Evolutionary conservation across 345 rosid genomes (phyloP).

Genomic region (Linum trigynum): DNA sequence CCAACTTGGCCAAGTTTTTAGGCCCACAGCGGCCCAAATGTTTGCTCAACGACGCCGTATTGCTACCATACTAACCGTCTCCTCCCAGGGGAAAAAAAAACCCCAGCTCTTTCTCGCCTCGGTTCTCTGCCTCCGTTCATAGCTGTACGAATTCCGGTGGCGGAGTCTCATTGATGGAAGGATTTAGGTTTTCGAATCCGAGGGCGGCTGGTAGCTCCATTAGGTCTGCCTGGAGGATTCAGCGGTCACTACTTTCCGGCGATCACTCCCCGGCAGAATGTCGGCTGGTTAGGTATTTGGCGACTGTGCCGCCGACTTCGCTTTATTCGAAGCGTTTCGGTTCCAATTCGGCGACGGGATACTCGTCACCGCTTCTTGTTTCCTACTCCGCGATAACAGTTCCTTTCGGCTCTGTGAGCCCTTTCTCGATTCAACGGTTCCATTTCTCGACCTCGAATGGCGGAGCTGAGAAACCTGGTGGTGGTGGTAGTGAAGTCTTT

Average conservation of each 20-base stretch:
- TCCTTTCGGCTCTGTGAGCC: slow-evolving; percentile 26
- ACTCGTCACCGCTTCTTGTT: slow-evolving; percentile 15
- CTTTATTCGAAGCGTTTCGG: slow-evolving; percentile 3
- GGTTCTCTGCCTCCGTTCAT: no score
- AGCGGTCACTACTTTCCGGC: slow-evolving; percentile 9
- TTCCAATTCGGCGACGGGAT: slow-evolving; percentile 13
- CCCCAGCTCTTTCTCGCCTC: no score
- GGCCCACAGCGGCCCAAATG: no score
- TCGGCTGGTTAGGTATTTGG: slow-evolving; percentile 11
- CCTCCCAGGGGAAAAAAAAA: no score
- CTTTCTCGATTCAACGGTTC: slow-evolving; percentile 19
- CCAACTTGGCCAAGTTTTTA: no score
- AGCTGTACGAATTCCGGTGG: no score
- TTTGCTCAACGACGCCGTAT: no score
- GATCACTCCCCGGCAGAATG: slow-evolving; percentile 12
- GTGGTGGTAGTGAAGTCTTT: slow-evolving; percentile 12
- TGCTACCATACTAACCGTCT: no score
- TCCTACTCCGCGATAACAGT: slow-evolving; percentile 11
- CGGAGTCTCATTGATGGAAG: slow-evolving; percentile 25
- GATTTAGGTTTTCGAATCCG: slow-evolving; percentile 31
- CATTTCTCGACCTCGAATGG: slow-evolving; percentile 39
- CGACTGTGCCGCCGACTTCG: slow-evolving; percentile 6
- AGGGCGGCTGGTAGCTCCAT: slow-evolving; percentile 26
- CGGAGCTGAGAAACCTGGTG: slow-evolving; percentile 29
- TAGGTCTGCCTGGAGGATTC: slow-evolving; percentile 10